phyloP scores from a whole-genome alignment of 164 flowering plant genomes.

The Liriodendron chinense region DNA sequence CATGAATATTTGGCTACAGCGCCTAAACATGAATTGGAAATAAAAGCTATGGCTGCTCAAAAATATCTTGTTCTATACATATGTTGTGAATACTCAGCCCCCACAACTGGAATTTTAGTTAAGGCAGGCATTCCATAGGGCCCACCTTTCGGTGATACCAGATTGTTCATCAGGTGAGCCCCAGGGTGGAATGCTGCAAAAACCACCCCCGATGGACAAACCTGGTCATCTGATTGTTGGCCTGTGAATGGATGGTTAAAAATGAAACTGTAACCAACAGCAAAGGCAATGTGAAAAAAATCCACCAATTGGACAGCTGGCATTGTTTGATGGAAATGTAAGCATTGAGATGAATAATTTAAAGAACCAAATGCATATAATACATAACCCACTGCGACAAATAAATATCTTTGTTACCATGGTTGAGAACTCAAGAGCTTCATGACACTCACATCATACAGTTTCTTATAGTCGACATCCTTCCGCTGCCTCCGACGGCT shows the following conservation, averaged over 20 bases:
- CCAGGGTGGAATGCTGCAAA: neutral
- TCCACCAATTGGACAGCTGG: neutral
- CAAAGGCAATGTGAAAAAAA: neutral
- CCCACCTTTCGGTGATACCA: neutral
- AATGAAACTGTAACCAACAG: neutral
- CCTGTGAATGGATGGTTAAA: neutral
- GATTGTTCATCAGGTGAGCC: neutral
- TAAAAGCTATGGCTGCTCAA: neutral
- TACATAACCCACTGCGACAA: neutral
- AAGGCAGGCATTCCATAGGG: too few species aligned
- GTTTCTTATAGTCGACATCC: constrained; percentile 74
- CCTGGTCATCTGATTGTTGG: neutral
- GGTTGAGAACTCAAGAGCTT: neutral
- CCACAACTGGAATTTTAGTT: too few species aligned
- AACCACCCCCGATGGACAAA: neutral
- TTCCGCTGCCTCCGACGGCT: constrained; percentile 60
- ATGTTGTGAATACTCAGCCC: too few species aligned
- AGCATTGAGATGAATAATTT: too few species aligned
- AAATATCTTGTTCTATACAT: too few species aligned
- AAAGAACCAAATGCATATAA: neutral
- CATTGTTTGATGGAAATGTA: neutral
- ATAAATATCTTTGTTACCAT: neutral
- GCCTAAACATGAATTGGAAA: neutral
- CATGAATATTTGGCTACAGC: neutral
- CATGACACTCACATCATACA: constrained; percentile 76